A percentile compares a stretch with the other conserved stretches of the same genome.
These are phyloP conservation scores for Colletotrichum tropicicola DNA, from an alignment of 2,329 filamentous ascomycete genomes.

Conservation along the genomic window DNA sequence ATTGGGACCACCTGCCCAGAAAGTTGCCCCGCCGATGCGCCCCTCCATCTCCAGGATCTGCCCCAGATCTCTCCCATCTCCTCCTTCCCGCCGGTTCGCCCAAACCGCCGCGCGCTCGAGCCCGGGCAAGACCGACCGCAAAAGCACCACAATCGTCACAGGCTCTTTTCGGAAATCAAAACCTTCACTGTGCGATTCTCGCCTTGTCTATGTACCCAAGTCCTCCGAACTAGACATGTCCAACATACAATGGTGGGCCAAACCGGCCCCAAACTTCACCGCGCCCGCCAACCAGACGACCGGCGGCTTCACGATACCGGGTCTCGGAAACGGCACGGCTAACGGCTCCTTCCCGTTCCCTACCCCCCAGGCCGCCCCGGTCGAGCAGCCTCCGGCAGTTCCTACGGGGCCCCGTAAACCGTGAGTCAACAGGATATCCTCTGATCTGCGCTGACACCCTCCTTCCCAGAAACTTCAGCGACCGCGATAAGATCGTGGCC, in stretches of 20 bases:
- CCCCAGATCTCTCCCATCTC: slow-evolving; percentile 5
- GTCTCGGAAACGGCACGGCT: slow-evolving; percentile 18
- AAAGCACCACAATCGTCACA: no score
- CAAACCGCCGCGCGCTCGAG: background rate
- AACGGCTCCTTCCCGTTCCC: slow-evolving; percentile 2
- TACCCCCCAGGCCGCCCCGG: background rate
- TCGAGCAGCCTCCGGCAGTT: background rate
- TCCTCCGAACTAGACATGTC: background rate
- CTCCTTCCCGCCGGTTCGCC: background rate
- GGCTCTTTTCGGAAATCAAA: background rate
- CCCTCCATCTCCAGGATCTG: slow-evolving; percentile 11
- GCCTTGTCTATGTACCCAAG: no score
- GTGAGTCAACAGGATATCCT: background rate
- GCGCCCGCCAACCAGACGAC: background rate
- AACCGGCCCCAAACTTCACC: slow-evolving; percentile 7
- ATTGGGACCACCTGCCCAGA: background rate
- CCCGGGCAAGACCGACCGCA: background rate
- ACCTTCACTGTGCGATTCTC: background rate
- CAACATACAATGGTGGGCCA: slow-evolving; percentile 28
- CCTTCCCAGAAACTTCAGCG: background rate
- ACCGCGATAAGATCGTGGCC: slow-evolving; percentile 29
- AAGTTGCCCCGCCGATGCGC: slow-evolving; percentile 5
- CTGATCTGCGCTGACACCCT: background rate
- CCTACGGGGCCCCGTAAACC: background rate
- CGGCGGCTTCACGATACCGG: slow-evolving; percentile 23